Evolutionary conservation across 2,329 filamentous ascomycete species (phyloP).

Genomic region (Ophiostoma sp.): DNA sequence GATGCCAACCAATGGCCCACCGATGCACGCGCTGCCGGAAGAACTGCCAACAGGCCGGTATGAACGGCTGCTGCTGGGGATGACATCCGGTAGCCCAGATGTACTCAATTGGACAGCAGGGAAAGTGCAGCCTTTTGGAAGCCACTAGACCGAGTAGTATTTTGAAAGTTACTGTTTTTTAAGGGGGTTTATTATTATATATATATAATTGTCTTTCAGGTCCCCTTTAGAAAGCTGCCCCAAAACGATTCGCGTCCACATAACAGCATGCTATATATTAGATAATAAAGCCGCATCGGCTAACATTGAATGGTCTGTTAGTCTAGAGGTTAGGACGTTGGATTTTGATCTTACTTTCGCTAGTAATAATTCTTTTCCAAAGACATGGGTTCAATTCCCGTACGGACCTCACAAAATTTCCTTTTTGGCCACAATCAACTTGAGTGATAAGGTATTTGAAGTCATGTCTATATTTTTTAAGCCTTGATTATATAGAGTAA

Average conservation of each 20-base stretch:
- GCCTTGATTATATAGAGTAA: neutral
- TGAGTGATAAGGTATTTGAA: neutral
- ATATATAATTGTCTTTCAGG: too few species aligned
- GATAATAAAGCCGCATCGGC: neutral
- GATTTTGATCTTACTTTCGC: conserved; percentile 19
- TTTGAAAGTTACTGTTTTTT: neutral
- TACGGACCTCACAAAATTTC: conserved; percentile 13
- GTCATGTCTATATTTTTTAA: neutral
- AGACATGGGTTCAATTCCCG: conserved; percentile 22
- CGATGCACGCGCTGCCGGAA: conserved; percentile 30
- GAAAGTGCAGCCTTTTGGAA: neutral
- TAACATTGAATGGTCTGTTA: conserved; percentile 21
- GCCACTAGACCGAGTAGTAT: neutral
- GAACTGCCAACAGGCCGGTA: conserved; percentile 35
- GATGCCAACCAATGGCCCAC: conserved; percentile 1
- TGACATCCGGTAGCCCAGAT: conserved; percentile 24
- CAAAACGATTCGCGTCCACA: neutral
- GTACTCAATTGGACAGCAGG: conserved; percentile 24
- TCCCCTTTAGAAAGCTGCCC: too few species aligned
- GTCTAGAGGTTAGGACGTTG: conserved; percentile 24
- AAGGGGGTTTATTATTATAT: neutral
- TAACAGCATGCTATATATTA: neutral
- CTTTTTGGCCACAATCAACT: too few species aligned
- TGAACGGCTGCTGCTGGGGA: conserved; percentile 31
- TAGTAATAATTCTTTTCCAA: conserved; percentile 13